Evolutionary conservation across 352 stramenopile genomes (phyloP).

Genomic region (Globisporangium cystogenes): DNA sequence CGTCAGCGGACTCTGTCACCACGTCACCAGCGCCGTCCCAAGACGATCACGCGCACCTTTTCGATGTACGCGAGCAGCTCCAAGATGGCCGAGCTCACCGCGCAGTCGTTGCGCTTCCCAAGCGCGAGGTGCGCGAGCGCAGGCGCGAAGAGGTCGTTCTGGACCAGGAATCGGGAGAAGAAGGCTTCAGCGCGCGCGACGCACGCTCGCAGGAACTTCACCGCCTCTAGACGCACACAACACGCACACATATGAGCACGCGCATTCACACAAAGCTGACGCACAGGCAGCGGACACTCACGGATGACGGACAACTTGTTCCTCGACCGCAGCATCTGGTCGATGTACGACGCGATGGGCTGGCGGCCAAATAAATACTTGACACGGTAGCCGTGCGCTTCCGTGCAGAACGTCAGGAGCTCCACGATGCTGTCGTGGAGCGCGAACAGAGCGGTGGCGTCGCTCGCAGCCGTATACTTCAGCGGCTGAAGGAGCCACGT

Average conservation of each 20-base stretch:
- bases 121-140: constrained; percentile 46
- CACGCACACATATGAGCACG: neutral
- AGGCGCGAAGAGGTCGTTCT: constrained; percentile 64
- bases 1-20: too few relatives aligned
- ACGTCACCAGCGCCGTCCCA: neutral
- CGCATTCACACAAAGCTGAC: constrained; percentile 1
- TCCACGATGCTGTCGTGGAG: constrained; percentile 82
- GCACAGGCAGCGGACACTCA: constrained; percentile 22
- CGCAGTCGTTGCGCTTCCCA: constrained; percentile 44
- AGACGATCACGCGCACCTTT: constrained; percentile 29
- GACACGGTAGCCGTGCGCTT: constrained; percentile 79
- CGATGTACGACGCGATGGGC: constrained; percentile 64
- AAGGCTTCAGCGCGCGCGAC: constrained; percentile 71
- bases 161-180: constrained; percentile 77
- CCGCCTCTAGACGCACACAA: constrained; percentile 33
- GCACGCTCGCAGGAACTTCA: constrained; percentile 76
- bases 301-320: constrained; percentile 85
- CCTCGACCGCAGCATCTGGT: constrained; percentile 71
- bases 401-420: constrained; percentile 80
- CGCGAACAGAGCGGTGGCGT: constrained; percentile 52
- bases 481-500: constrained; percentile 79
- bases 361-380: constrained; percentile 85
- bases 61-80: constrained; percentile 74
- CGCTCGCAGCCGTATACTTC: constrained; percentile 50
- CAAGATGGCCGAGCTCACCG: constrained; percentile 65